Base-by-base conservation (phyloP, 2,329 filamentous ascomycete genomes). In the Chrysoporthe deuterocubensis region DNA sequence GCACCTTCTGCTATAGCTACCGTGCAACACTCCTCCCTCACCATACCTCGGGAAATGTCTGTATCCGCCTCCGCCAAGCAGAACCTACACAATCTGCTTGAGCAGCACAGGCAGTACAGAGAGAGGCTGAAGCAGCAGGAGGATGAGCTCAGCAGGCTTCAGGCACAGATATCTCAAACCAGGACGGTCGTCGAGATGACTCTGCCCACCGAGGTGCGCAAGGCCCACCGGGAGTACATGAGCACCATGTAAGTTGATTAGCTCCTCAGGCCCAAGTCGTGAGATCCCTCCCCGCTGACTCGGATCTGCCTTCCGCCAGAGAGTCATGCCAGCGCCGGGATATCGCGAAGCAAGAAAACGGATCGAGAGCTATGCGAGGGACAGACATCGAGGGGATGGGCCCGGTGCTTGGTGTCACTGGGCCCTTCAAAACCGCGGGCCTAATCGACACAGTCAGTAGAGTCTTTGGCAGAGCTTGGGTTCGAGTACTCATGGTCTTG, bases 121-220 rank as follows among this genome's bases (percentile, higher is more conserved):
- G 52, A 46, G 42, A 48, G 32, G 21, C 42, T 65, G 26, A 21
- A 21, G 4, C 40, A 32, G 16, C 63, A 65, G 43, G 52, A 65
- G 43, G 52, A 65, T 4, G 63, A 58, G 16, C 52, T 65, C 32
- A 26, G 54, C 18, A 40, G 26, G 54, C 54, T 65, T 26, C 26
- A 65, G 54, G 18, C 18, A n/a, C 52, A 58, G 18, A 48, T 58
- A 9, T 46, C 43, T 8, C 52, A 48, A 26, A 58, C 63, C 8
- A 48, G 54, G 52, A 65, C 63, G 26, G 63, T 65, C 2, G 52
- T 65, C 11, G 52, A 65, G 54, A 44, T 65, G 21, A 65, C 63
- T 5, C 9, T 65, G n/a, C 63, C 63, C 3, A 16, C 14, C 32
- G 63, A 65, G 54, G 48, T 65, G 18, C 21, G 44, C 26, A 58